Evolutionary conservation across 176 grass and related monocot species (phyloP).

Genomic region (Ampelocalamus luodianensis): DNA sequence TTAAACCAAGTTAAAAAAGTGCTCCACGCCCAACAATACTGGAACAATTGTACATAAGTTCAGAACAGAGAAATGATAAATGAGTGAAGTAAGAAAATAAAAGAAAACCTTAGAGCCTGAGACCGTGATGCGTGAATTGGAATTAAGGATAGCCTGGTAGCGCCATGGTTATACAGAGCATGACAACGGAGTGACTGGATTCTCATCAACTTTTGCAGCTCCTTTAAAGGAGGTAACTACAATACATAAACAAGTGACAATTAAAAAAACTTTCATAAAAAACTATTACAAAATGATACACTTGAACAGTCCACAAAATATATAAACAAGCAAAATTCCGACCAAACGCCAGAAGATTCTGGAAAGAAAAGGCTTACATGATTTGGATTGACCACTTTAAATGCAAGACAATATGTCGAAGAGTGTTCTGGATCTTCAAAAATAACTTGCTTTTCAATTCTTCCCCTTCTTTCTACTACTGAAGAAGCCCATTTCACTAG

Average conservation of each 20-base stretch:
- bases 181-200: slow-evolving; percentile 80
- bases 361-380: slow-evolving; percentile 63
- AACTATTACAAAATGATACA: not conserved
- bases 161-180: slow-evolving; percentile 72
- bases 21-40: not conserved
- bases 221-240: slow-evolving; percentile 71
- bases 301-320: slow-evolving; percentile 1
- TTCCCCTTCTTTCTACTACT: slow-evolving; percentile 65
- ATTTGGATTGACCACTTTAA: slow-evolving; percentile 77
- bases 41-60: slow-evolving; percentile 12
- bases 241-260: slow-evolving; percentile 39
- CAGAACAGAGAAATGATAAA: slow-evolving; percentile 35
- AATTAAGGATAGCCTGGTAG: slow-evolving; percentile 79
- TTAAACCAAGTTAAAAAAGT: not conserved
- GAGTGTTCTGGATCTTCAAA: slow-evolving; percentile 72
- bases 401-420: slow-evolving; percentile 74
- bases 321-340: not conserved
- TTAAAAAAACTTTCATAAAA: not conserved
- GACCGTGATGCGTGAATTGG: slow-evolving; percentile 84
- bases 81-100: slow-evolving; percentile 23
- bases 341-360: not conserved
- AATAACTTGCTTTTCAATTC: slow-evolving; percentile 70
- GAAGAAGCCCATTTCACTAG: slow-evolving; percentile 74
- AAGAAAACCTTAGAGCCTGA: slow-evolving; percentile 73
- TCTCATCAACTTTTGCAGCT: slow-evolving; percentile 77